Evolutionary conservation across 768 basidiomycete species (phyloP), one percentile per base, ranked within the genome.

Genomic region (Auriscalpium vulgare): DNA sequence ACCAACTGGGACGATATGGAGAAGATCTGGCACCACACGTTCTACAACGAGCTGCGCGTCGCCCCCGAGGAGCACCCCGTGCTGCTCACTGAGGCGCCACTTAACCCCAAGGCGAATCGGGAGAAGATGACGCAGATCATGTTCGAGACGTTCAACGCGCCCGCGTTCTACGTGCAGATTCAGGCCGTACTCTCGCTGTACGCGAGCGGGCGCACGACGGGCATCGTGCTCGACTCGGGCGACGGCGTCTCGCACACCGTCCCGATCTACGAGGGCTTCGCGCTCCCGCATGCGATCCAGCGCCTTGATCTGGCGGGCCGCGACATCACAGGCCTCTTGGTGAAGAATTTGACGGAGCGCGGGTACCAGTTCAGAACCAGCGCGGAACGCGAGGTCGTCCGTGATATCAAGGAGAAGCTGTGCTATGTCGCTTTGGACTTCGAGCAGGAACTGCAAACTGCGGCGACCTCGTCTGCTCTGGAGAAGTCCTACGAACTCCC

Each of bases 61-160:
- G 91, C 90, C 4, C 91, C 91, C 34, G 90, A 94, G 72, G 90
- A 92, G 77, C 89, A 93, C 78, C 91, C 91, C 60, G 87, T 93
- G 64, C 80, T 95, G 56, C 78, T 93, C 68, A 95, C 91, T 59
- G 91, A 95, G 73, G 91, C 91, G 34, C 91, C 91, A 17, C 81
- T 92, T 63, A 95, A 95, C 78, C 91, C 91, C 64, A 93, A 93
- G 77, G 87, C 87, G 55, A 93, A 93, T 76, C 77, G 91, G 66
- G 91, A 92, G 77, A 91, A 91, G 81, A 91, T 88, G 87, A 92
- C 90, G 61, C 90, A 94, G 72, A 92, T 91, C 82, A 92, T 93
- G 90, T 94, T 94, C 72, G 91, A 94, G 77, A 94, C 91, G 11
- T 93, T 93, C 82, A 93, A 92, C 71, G 86, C 84, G 13, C 91